phyloP scores from a whole-genome alignment of 2,329 filamentous ascomycete genomes.

The Fusarium tupiense region DNA sequence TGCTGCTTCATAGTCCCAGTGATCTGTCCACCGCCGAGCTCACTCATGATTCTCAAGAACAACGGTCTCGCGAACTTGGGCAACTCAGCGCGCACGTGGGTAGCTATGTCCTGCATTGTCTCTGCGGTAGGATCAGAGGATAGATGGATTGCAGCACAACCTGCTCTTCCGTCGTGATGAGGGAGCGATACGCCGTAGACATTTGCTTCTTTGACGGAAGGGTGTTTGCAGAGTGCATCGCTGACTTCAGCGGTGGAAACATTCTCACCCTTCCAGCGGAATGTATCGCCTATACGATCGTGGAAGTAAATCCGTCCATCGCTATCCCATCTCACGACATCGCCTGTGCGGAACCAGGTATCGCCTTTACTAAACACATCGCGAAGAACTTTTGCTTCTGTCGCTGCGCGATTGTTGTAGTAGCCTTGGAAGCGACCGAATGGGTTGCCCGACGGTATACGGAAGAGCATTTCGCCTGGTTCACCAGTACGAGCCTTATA shows the following conservation, averaged over 20 bases:
- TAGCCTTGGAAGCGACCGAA: constrained; percentile 81
- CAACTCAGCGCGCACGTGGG: constrained; percentile 65
- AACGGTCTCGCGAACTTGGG: constrained; percentile 81
- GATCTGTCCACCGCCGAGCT: constrained; percentile 64
- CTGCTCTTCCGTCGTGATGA: constrained; percentile 83
- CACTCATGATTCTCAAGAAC: constrained; percentile 75
- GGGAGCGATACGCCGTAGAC: constrained; percentile 86
- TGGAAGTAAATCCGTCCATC: constrained; percentile 82
- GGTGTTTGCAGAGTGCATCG: constrained; percentile 75
- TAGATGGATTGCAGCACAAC: constrained; percentile 78
- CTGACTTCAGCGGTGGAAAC: constrained; percentile 85
- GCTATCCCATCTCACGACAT: constrained; percentile 75
- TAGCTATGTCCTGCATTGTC: constrained; percentile 67
- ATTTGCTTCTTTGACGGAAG: constrained; percentile 78
- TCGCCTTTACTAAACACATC: constrained; percentile 80
- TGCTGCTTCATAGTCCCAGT: constrained; percentile 93
- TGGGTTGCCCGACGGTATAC: constrained; percentile 73
- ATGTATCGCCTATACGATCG: constrained; percentile 82
- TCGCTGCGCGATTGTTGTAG: constrained; percentile 77
- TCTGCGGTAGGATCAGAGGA: constrained; percentile 55
- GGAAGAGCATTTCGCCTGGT: constrained; percentile 79
- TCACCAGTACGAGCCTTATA: constrained; percentile 65
- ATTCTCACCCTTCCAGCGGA: constrained; percentile 85
- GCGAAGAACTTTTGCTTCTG: constrained; percentile 76
- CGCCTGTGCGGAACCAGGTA: constrained; percentile 85